Conservation (phyloP, 805 yeast genomes). For the Ogataea pignaliae region DNA sequence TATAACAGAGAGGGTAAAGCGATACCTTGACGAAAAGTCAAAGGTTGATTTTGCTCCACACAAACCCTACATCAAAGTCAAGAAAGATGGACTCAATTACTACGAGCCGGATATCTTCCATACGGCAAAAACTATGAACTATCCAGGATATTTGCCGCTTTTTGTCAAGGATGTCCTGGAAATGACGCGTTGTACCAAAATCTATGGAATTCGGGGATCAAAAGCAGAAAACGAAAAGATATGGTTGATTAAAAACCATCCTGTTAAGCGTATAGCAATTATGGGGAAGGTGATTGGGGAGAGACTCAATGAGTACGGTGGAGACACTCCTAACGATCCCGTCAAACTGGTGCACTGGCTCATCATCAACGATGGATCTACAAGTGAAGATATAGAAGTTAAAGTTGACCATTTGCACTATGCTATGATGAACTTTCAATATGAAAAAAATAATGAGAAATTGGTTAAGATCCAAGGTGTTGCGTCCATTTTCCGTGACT, state of each 20-base stretch:
- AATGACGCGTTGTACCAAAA: slow-evolving; percentile 13
- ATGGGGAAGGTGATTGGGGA: slow-evolving; percentile 35
- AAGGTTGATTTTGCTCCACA: slow-evolving; percentile 17
- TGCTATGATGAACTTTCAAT: slow-evolving; percentile 16
- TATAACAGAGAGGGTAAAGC: slow-evolving; percentile 2
- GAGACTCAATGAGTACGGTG: slow-evolving; percentile 16
- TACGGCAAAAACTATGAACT: slow-evolving; percentile 26
- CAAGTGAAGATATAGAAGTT: slow-evolving; percentile 20
- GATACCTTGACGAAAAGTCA: slow-evolving; percentile 3
- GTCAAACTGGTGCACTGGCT: slow-evolving; percentile 16
- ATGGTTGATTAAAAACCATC: slow-evolving; percentile 39
- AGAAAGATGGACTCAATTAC: slow-evolving; percentile 23
- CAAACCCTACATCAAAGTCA: slow-evolving; percentile 21
- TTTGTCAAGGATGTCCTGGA: slow-evolving; percentile 27
- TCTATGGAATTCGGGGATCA: slow-evolving; percentile 27
- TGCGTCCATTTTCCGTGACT: slow-evolving; percentile 9
- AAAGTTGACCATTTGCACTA: slow-evolving; percentile 19
- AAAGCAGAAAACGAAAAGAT: slow-evolving; percentile 14
- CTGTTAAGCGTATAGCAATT: slow-evolving; percentile 32
- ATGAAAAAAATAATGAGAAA: slow-evolving; percentile 20
- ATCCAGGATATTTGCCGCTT: slow-evolving; percentile 25
- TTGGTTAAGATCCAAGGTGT: slow-evolving; percentile 28
- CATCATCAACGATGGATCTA: slow-evolving; percentile 30
- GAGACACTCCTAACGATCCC: neutral
- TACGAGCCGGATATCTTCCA: slow-evolving; percentile 35